These are phyloP conservation scores for Benincasa hispida DNA, from an alignment of 306 rosid genomes.

Conservation along the genomic window DNA sequence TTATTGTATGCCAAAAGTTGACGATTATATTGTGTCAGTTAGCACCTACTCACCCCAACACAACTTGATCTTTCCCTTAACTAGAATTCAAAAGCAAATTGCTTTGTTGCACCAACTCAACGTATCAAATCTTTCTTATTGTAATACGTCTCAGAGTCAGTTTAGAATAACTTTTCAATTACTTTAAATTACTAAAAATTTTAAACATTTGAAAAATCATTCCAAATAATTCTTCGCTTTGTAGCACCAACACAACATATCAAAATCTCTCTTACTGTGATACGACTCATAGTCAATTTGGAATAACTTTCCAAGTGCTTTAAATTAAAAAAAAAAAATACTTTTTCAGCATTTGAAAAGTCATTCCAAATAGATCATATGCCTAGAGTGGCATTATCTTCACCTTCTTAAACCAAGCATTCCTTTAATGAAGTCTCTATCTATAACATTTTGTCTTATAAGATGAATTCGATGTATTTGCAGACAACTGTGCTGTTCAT, in stretches of 20 bases:
- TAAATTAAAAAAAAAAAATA: too few species aligned
- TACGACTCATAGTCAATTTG: too few species aligned
- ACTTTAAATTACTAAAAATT: too few species aligned
- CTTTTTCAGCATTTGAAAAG: too few species aligned
- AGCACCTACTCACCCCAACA: not conserved
- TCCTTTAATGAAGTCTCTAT: not conserved
- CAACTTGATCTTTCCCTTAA: not conserved
- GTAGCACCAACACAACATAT: not conserved
- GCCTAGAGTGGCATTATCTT: not conserved
- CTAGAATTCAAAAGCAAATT: not conserved
- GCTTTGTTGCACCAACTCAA: too few species aligned
- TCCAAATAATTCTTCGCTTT: not conserved
- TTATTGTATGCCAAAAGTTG: not conserved
- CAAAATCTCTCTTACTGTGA: not conserved
- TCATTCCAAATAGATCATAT: too few species aligned
- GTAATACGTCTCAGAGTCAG: too few species aligned
- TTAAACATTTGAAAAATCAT: too few species aligned
- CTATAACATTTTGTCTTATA: not conserved
- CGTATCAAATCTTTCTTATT: not conserved
- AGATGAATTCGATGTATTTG: not conserved
- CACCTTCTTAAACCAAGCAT: not conserved
- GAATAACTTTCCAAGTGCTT: too few species aligned
- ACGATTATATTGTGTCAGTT: not conserved
- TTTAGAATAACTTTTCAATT: too few species aligned
- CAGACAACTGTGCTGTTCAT: not conserved